phyloP scores from a whole-genome alignment of 2,329 filamentous ascomycete genomes.

The Monilinia aucupariae region DNA sequence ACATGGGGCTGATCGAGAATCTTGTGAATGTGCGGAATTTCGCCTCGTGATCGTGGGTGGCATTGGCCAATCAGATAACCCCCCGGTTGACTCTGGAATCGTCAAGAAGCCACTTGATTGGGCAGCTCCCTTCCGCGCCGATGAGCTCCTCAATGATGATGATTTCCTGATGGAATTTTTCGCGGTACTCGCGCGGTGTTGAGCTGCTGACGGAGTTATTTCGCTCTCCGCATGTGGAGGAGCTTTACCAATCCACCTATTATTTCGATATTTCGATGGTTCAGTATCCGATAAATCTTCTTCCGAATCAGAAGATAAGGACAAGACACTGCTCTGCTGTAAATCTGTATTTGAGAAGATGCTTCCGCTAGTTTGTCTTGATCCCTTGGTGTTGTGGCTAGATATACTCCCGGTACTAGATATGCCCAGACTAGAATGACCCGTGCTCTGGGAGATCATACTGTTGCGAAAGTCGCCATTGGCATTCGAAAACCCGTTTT shows the following conservation, averaged over 20 bases:
- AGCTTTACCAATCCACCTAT: constrained; percentile 7
- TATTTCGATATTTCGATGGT: constrained; percentile 17
- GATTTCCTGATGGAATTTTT: neutral
- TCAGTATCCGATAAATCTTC: constrained; percentile 26
- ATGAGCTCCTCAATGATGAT: neutral
- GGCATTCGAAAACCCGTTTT: constrained; percentile 25
- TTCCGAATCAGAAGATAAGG: constrained; percentile 34
- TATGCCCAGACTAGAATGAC: constrained; percentile 20
- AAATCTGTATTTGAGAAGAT: constrained; percentile 31
- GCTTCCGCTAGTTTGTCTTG: constrained; percentile 30
- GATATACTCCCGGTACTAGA: constrained; percentile 33
- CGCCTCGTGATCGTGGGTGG: constrained; percentile 5
- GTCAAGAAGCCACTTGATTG: constrained; percentile 1
- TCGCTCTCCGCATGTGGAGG: constrained; percentile 15
- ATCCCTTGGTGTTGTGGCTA: constrained; percentile 33
- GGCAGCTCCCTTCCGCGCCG: neutral
- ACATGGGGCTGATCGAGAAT: constrained; percentile 5
- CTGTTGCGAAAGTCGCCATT: constrained; percentile 10
- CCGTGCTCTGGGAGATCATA: constrained; percentile 1
- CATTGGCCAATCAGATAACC: neutral
- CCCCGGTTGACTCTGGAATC: constrained; percentile 7
- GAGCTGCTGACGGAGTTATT: constrained; percentile 11
- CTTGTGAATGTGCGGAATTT: constrained; percentile 9
- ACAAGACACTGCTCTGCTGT: constrained; percentile 33
- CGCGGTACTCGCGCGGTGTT: neutral